Conservation (phyloP, 2,329 filamentous ascomycete genomes). For the Xylaria sp. region DNA sequence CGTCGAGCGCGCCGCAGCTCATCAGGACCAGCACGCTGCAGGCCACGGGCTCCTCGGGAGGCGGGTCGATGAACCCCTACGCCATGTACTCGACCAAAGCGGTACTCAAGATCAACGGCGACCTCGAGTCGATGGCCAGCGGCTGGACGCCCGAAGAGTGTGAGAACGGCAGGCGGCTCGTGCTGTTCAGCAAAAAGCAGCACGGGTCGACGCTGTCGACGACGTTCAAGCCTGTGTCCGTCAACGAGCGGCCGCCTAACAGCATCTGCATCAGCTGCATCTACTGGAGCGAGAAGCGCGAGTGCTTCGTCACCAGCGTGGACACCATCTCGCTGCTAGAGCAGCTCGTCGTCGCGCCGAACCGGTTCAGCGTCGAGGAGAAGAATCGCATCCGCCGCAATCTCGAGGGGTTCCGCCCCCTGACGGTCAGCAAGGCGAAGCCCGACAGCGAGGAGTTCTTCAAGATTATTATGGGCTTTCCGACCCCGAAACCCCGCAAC, state of each 20-base stretch:
- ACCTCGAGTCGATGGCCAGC: constrained; percentile 84
- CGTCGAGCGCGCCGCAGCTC: constrained; percentile 60
- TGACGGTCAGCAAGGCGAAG: constrained; percentile 94
- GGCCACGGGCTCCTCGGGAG: constrained; percentile 52
- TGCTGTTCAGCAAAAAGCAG: constrained; percentile 88
- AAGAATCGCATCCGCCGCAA: constrained; percentile 98
- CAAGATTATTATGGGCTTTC: constrained; percentile 98
- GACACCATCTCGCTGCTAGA: constrained; percentile 97
- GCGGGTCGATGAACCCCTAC: constrained; percentile 76
- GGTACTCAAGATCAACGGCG: constrained; percentile 83
- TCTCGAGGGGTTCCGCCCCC: constrained; percentile 89
- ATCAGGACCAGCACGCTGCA: constrained; percentile 68
- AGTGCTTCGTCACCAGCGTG: constrained; percentile 95
- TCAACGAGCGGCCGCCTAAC: constrained; percentile 81
- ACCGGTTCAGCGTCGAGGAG: constrained; percentile 93
- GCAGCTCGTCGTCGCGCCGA: constrained; percentile 79
- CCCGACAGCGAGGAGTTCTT: constrained; percentile 95
- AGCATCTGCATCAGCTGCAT: constrained; percentile 98
- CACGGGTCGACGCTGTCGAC: constrained; percentile 83
- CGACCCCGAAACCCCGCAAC: constrained; percentile 92
- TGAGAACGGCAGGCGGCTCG: constrained; percentile 81
- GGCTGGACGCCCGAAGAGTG: constrained; percentile 87
- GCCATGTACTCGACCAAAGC: constrained; percentile 87
- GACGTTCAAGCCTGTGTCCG: constrained; percentile 80
- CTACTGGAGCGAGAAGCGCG: constrained; percentile 90